Evolutionary conservation across 1,284 basidiomycete genomes (phyloP).

Genomic region (Leccinum variabile): DNA sequence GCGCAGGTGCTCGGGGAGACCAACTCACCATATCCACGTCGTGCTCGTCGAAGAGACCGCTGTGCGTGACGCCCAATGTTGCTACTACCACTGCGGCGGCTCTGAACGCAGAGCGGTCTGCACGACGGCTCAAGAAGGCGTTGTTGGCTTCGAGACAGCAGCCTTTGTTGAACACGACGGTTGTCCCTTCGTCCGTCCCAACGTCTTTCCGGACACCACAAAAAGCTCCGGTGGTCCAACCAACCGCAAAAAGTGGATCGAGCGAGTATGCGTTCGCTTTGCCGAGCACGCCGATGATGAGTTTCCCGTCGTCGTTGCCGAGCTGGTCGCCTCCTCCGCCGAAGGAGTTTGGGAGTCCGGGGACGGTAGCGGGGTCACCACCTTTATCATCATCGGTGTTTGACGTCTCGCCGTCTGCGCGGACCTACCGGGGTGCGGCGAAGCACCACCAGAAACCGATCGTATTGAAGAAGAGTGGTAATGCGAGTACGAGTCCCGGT

Average conservation of each 20-base stretch:
- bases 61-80: constrained; percentile 58
- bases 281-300: constrained; percentile 25
- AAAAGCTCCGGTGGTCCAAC: constrained; percentile 15
- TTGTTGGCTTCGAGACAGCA: constrained; percentile 60
- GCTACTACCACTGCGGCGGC: constrained; percentile 74
- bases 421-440: constrained; percentile 25
- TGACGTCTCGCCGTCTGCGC: constrained; percentile 27
- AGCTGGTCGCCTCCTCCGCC: constrained; percentile 23
- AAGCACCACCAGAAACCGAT: constrained; percentile 47
- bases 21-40: constrained; percentile 40
- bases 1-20: constrained; percentile 36
- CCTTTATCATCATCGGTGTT: constrained; percentile 23
- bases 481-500: constrained; percentile 18
- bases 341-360: constrained; percentile 17
- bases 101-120: constrained; percentile 73
- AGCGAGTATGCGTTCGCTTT: constrained; percentile 2
- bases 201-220: constrained; percentile 43
- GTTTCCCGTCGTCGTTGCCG: constrained; percentile 24
- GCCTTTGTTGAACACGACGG: constrained; percentile 64
- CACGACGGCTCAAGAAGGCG: constrained; percentile 65
- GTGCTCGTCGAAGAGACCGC: constrained; percentile 36
- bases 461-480: constrained; percentile 40
- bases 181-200: constrained; percentile 40
- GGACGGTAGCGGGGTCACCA: background rate
- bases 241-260: constrained; percentile 2